A percentile compares a stretch with the other conserved stretches of the same genome.
phyloP scores from a whole-genome alignment of 2,329 filamentous ascomycete species.

The Alternaria sp. region DNA sequence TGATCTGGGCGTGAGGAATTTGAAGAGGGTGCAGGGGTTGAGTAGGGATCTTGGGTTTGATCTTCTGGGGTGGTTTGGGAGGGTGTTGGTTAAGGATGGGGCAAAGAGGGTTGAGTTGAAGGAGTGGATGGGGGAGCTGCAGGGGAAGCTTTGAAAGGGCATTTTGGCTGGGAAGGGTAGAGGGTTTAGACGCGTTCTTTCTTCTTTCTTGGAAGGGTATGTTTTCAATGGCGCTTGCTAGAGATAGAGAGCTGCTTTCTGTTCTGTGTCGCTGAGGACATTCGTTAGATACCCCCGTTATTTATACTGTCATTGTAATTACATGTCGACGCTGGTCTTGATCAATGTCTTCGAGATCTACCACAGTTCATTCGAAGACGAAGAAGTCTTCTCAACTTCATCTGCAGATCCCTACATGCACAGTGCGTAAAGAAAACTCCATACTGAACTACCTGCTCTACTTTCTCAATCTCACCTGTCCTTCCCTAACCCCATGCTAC shows the following conservation, averaged over 20 bases:
- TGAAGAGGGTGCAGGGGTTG: constrained; percentile 41
- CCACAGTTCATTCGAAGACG: not conserved
- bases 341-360: not conserved
- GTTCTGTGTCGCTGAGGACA: not conserved
- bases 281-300: not conserved
- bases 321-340: not conserved
- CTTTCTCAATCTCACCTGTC: not conserved
- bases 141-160: not conserved
- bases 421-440: not conserved
- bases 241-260: not conserved
- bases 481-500: not conserved
- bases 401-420: not conserved
- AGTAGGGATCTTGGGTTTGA: constrained; percentile 28
- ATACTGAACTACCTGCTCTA: not conserved
- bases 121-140: constrained; percentile 35
- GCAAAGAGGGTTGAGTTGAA: constrained; percentile 41
- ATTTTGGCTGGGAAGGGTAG: not conserved
- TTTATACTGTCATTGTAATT: not conserved
- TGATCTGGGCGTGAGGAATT: constrained; percentile 40
- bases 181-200: not conserved
- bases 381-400: not conserved
- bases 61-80: constrained; percentile 46
- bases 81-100: constrained; percentile 41
- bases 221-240: not conserved
- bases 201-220: not conserved